Evolutionary conservation across 2,329 filamentous ascomycete species (phyloP).

Genomic region (Mycosphaerella sp.): DNA sequence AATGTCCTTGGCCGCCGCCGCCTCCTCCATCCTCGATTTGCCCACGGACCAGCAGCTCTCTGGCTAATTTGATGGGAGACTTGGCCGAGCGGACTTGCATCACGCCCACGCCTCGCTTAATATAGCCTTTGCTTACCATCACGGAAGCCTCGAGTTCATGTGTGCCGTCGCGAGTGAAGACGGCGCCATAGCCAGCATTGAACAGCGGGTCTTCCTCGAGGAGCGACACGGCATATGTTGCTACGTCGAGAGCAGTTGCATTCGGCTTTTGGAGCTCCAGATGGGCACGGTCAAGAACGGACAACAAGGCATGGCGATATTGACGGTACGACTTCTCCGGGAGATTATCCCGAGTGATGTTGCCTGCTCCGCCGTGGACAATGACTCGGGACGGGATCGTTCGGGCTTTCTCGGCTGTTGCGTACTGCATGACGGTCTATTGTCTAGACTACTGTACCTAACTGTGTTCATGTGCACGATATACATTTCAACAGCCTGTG

Average conservation of each 20-base stretch:
- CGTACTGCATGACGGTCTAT: slow-evolving; percentile 10
- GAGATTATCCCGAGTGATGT: slow-evolving; percentile 40
- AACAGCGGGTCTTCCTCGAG: slow-evolving; percentile 78
- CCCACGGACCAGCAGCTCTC: slow-evolving; percentile 62
- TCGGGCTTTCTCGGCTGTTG: slow-evolving; percentile 17
- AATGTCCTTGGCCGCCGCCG: slow-evolving; percentile 61
- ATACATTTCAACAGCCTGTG: too few relatives aligned
- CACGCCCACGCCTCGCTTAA: slow-evolving; percentile 72
- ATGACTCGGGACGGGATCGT: slow-evolving; percentile 41
- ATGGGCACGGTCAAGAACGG: slow-evolving; percentile 33
- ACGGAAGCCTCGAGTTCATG: slow-evolving; percentile 83
- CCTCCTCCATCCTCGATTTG: slow-evolving; percentile 55
- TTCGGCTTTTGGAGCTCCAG: slow-evolving; percentile 28
- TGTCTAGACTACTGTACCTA: too few relatives aligned
- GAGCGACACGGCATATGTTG: slow-evolving; percentile 65
- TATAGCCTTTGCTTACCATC: slow-evolving; percentile 68
- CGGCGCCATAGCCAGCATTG: slow-evolving; percentile 77
- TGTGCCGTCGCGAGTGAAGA: slow-evolving; percentile 75
- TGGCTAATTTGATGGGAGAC: slow-evolving; percentile 71
- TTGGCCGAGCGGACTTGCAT: slow-evolving; percentile 68
- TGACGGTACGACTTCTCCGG: slow-evolving; percentile 33
- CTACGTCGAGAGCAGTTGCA: slow-evolving; percentile 63
- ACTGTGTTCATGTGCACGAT: too few relatives aligned
- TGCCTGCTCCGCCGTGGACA: slow-evolving; percentile 46
- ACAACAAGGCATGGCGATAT: slow-evolving; percentile 37